Conservation (phyloP, 257 asterid species). For the Ilex aquifolium region DNA sequence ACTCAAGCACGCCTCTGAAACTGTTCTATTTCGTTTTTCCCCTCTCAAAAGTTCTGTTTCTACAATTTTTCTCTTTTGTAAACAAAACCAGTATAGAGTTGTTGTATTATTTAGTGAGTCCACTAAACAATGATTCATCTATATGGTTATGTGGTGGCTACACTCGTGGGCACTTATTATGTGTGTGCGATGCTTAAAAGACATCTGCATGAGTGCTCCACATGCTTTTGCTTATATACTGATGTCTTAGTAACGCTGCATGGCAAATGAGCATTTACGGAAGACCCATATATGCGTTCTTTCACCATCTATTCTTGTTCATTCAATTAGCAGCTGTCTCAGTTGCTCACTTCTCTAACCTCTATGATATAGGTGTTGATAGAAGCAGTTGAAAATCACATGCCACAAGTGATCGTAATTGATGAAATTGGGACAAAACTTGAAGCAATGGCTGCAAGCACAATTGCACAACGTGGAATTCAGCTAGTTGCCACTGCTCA, state of each 20-base stretch:
- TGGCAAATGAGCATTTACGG: neutral
- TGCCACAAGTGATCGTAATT: conserved; percentile 97
- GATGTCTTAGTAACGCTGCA: neutral
- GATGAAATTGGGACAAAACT: conserved; percentile 97
- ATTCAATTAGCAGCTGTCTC: neutral
- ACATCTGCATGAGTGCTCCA: neutral
- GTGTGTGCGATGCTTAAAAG: neutral
- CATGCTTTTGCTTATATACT: neutral
- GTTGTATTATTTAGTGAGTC: too few relatives aligned
- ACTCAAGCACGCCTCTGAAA: too few relatives aligned
- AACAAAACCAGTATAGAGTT: too few relatives aligned
- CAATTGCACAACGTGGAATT: conserved; percentile 99
- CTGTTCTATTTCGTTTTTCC: too few relatives aligned
- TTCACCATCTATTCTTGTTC: neutral
- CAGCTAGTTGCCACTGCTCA: conserved; percentile 99
- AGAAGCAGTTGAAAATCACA: conserved; percentile 98
- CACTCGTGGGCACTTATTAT: too few relatives aligned
- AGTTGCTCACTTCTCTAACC: conserved; percentile 4
- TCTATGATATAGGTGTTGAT: conserved; percentile 61
- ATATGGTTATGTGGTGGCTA: too few relatives aligned
- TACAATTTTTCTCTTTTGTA: too few relatives aligned
- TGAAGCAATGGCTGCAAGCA: conserved; percentile 95
- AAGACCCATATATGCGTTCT: neutral
- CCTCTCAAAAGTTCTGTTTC: too few relatives aligned
- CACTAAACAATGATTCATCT: too few relatives aligned